These are phyloP conservation scores for Trichaptum fuscoviolaceum DNA, from an alignment of 768 basidiomycete genomes.

Conservation along the genomic window DNA sequence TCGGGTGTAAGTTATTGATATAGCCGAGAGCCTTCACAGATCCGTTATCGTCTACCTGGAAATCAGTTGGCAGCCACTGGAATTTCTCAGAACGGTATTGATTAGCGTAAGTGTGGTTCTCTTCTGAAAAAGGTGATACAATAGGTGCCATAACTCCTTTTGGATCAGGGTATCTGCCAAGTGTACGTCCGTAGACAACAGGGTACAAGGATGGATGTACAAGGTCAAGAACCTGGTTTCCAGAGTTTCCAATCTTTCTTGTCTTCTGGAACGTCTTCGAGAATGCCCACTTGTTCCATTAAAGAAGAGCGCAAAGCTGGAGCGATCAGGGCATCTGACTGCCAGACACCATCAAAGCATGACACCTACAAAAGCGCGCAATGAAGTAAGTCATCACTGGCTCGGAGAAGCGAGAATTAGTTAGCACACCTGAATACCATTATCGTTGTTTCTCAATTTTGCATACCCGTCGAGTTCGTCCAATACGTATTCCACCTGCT, in stretches of 20 bases:
- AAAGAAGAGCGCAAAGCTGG: conserved; percentile 8
- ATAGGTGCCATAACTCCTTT: too few species aligned
- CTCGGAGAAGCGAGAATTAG: too few species aligned
- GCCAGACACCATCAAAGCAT: conserved; percentile 15
- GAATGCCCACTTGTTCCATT: conserved; percentile 8
- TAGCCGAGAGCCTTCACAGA: conserved; percentile 5
- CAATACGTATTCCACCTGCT: conserved; percentile 14
- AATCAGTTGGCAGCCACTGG: too few species aligned
- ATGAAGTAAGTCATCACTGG: too few species aligned
- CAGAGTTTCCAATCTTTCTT: conserved; percentile 24
- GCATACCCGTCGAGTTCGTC: conserved; percentile 13
- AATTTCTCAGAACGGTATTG: too few species aligned
- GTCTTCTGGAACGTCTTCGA: conserved; percentile 19
- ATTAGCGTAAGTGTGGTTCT: too few species aligned
- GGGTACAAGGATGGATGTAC: conserved; percentile 23
- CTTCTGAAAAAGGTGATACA: too few species aligned
- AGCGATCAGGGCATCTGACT: conserved; percentile 18
- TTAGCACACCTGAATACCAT: conserved; percentile 12
- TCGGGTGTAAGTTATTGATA: conserved; percentile 19
- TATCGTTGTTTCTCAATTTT: conserved; percentile 9
- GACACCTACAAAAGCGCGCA: conserved; percentile 10
- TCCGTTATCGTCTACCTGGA: conserved; percentile 17
- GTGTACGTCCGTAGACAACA: conserved; percentile 19
- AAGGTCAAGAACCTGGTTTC: conserved; percentile 22
- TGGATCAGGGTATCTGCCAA: not conserved